A percentile compares a stretch with the other conserved stretches of the same genome.
Conservation (phyloP, 345 rosid species). For the Heritiera fomes region DNA sequence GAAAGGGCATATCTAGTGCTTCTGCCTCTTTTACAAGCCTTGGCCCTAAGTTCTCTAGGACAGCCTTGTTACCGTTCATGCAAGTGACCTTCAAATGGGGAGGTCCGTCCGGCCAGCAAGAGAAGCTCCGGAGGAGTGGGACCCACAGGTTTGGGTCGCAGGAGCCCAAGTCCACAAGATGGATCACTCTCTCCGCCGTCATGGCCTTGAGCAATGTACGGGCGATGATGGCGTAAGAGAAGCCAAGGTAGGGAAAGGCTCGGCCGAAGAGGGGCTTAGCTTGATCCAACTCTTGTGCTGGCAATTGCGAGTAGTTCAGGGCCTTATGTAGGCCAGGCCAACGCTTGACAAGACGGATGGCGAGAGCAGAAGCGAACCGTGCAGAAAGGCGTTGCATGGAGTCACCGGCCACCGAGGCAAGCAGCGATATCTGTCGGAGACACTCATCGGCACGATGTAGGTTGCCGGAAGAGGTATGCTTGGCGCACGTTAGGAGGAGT, state of each 20-base stretch:
- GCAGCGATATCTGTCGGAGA: slow-evolving; percentile 42
- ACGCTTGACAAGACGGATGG: slow-evolving; percentile 46
- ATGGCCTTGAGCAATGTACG: slow-evolving; percentile 30
- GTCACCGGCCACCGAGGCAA: slow-evolving; percentile 47
- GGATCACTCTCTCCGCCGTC: slow-evolving; percentile 36
- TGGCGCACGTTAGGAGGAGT: slow-evolving; percentile 47
- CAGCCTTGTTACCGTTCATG: slow-evolving; percentile 17
- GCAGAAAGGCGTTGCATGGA: slow-evolving; percentile 55
- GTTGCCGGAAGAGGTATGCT: slow-evolving; percentile 51
- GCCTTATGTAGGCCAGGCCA: slow-evolving; percentile 56
- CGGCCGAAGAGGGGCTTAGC: slow-evolving; percentile 26
- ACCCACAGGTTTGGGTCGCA: slow-evolving; percentile 43
- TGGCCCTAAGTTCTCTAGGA: slow-evolving; percentile 37
- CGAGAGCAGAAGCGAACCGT: slow-evolving; percentile 45
- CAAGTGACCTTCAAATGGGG: slow-evolving; percentile 49
- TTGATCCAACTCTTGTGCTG: neutral
- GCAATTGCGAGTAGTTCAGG: slow-evolving; percentile 27
- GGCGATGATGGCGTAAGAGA: slow-evolving; percentile 33
- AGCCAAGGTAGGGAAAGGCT: slow-evolving; percentile 37
- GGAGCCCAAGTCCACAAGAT: slow-evolving; percentile 50
- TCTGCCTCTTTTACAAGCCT: slow-evolving; percentile 49
- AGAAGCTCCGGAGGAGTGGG: slow-evolving; percentile 38
- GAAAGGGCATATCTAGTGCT: slow-evolving; percentile 40
- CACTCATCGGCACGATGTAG: slow-evolving; percentile 44
- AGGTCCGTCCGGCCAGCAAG: slow-evolving; percentile 25